Conservation (phyloP, 1,284 basidiomycete species). For the Papiliotrema flavescens region DNA sequence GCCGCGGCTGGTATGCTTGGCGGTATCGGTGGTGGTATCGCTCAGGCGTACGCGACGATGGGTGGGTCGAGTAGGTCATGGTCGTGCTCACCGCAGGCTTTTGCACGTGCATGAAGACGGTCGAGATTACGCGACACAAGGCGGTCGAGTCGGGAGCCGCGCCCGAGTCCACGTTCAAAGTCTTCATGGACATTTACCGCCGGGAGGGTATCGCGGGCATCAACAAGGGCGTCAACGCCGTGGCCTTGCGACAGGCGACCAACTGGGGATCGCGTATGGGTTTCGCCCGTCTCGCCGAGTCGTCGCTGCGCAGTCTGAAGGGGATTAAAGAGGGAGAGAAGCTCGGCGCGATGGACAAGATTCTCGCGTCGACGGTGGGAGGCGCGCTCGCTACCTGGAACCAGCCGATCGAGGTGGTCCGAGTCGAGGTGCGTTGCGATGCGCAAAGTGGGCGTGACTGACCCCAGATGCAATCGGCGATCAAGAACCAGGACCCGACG, state of each 20-base stretch:
- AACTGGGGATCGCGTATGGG: constrained; percentile 99
- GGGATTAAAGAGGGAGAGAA: constrained; percentile 51
- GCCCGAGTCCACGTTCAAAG: constrained; percentile 89
- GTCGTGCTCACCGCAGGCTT: constrained; percentile 60
- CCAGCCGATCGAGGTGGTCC: constrained; percentile 83
- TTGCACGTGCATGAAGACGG: constrained; percentile 98
- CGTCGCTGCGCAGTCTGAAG: constrained; percentile 67
- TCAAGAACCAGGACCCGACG: constrained; percentile 70
- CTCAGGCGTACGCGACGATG: constrained; percentile 99
- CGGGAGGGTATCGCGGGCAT: constrained; percentile 92
- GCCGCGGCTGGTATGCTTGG: constrained; percentile 84
- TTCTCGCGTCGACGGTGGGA: constrained; percentile 80
- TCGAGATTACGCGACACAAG: constrained; percentile 97
- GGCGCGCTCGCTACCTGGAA: constrained; percentile 99
- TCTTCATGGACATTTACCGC: constrained; percentile 91
- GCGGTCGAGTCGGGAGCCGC: constrained; percentile 83
- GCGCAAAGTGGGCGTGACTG: constrained; percentile 8
- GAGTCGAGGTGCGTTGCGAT: constrained; percentile 41
- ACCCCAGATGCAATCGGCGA: constrained; percentile 94
- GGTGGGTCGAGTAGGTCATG: constrained; percentile 58
- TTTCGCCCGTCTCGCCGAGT: constrained; percentile 90
- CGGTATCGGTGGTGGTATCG: constrained; percentile 96
- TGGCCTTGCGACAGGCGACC: constrained; percentile 94
- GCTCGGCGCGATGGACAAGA: constrained; percentile 76
- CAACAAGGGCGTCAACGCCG: constrained; percentile 99